These are phyloP conservation scores for Sporothrix mexicana DNA, from an alignment of 2,329 filamentous ascomycete species.

Conservation along the genomic window DNA sequence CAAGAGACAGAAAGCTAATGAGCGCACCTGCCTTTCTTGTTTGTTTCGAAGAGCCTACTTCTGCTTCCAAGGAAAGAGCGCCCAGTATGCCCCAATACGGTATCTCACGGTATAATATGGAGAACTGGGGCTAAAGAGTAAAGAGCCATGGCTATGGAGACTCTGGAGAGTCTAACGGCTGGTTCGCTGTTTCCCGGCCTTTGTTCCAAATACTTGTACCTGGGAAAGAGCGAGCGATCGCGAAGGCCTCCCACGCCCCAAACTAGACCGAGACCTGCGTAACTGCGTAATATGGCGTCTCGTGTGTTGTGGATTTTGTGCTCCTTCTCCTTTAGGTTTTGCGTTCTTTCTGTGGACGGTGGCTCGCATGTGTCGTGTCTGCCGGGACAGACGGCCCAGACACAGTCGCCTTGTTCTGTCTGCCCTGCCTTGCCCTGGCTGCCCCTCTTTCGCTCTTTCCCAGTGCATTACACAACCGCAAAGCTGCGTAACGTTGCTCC, in stretches of 20 bases:
- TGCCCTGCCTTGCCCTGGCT: not conserved
- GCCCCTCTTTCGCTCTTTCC: conserved; percentile 4
- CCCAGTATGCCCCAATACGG: not conserved
- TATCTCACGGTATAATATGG: conserved; percentile 12
- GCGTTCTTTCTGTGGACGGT: not conserved
- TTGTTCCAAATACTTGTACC: not conserved
- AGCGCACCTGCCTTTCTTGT: not conserved
- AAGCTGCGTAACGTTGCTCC: conserved; percentile 24
- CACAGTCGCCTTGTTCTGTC: not conserved
- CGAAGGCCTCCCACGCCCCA: conserved; percentile 11
- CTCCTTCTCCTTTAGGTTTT: no score
- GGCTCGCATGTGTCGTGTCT: conserved; percentile 10
- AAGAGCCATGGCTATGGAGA: conserved; percentile 5
- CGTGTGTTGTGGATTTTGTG: not conserved
- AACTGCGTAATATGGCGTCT: not conserved
- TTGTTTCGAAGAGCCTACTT: not conserved
- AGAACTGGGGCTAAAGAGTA: not conserved
- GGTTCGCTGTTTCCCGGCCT: conserved; percentile 1
- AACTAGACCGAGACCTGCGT: not conserved
- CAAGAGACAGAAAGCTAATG: not conserved
- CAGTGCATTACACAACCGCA: not conserved
- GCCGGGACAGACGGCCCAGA: conserved; percentile 17
- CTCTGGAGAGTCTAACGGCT: not conserved
- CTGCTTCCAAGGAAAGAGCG: conserved; percentile 17
- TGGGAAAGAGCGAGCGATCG: not conserved